A percentile compares a stretch with the other conserved stretches of the same genome.
Evolutionary conservation across 345 rosid genomes (phyloP).

Genomic region (Populus tremula): DNA sequence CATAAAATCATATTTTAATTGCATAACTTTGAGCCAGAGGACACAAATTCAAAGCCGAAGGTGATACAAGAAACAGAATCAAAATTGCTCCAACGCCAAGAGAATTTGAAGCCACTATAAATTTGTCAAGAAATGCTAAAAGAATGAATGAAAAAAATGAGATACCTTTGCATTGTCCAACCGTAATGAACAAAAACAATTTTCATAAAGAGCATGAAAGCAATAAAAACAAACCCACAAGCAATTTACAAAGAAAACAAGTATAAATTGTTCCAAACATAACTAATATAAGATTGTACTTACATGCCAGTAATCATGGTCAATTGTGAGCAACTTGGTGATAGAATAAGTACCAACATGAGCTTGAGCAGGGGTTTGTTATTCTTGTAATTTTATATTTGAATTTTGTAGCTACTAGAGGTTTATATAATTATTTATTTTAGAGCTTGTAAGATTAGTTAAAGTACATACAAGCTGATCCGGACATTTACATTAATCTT

Average conservation of each 20-base stretch:
- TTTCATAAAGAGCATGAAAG: not conserved
- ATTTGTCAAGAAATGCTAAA: not conserved
- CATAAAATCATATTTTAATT: not conserved
- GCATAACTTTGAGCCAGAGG: not conserved
- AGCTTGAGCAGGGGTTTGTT: no score
- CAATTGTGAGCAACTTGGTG: constrained; percentile 83
- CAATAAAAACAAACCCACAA: not conserved
- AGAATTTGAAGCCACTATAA: no score
- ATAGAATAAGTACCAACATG: constrained; percentile 70
- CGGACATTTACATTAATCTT: no score
- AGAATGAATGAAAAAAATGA: not conserved
- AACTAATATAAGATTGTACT: constrained; percentile 9
- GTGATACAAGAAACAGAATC: not conserved
- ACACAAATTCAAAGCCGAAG: not conserved
- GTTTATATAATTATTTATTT: no score
- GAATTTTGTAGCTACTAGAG: no score
- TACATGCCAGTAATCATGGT: constrained; percentile 91
- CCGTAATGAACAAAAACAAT: not conserved
- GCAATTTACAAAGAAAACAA: not conserved
- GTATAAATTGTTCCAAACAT: not conserved
- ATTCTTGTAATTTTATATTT: no score
- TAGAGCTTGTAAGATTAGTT: no score
- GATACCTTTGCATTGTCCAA: not conserved
- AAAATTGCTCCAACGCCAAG: not conserved
- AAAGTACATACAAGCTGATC: no score